phyloP scores from a whole-genome alignment of 139 green algal species.

The Coelastrella sp. region DNA sequence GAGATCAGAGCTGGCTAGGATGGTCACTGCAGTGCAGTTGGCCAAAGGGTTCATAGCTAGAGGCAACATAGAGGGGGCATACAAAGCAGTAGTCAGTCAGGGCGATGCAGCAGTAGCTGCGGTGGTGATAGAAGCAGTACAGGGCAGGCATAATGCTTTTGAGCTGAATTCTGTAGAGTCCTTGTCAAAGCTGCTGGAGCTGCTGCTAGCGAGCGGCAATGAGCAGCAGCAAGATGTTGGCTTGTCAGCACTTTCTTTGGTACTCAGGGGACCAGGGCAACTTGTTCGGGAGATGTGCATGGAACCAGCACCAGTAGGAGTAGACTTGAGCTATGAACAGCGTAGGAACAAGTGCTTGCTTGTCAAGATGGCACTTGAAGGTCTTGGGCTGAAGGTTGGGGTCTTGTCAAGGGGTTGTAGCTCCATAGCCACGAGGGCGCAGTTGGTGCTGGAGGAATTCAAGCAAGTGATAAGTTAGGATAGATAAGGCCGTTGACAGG shows the following conservation, averaged over 20 bases:
- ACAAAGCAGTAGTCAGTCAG: constrained; percentile 27
- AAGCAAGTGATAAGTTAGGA: constrained; percentile 3
- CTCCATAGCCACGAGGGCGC: constrained; percentile 31
- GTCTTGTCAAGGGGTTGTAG: constrained; percentile 27
- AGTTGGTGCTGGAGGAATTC: constrained; percentile 37
- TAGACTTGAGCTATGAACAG: constrained; percentile 76
- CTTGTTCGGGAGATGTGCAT: constrained; percentile 61
- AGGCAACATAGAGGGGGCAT: constrained; percentile 49
- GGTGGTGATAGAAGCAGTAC: constrained; percentile 42
- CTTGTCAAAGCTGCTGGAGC: constrained; percentile 51
- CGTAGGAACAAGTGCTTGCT: constrained; percentile 57
- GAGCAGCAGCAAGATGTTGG: constrained; percentile 54
- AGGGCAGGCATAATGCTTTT: constrained; percentile 15
- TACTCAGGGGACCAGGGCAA: constrained; percentile 59
- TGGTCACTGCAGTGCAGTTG: constrained; percentile 49
- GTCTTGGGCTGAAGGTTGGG: constrained; percentile 49
- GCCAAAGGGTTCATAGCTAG: constrained; percentile 52
- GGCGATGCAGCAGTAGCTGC: constrained; percentile 48
- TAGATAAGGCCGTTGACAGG: background rate
- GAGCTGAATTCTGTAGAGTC: constrained; percentile 21
- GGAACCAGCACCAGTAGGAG: constrained; percentile 49
- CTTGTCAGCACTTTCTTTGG: constrained; percentile 48
- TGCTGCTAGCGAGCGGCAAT: constrained; percentile 49
- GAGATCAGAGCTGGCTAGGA: constrained; percentile 7
- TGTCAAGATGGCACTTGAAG: constrained; percentile 58